phyloP scores from a whole-genome alignment of 148 eudicot genomes.

The Chenopodium berlandieri region DNA sequence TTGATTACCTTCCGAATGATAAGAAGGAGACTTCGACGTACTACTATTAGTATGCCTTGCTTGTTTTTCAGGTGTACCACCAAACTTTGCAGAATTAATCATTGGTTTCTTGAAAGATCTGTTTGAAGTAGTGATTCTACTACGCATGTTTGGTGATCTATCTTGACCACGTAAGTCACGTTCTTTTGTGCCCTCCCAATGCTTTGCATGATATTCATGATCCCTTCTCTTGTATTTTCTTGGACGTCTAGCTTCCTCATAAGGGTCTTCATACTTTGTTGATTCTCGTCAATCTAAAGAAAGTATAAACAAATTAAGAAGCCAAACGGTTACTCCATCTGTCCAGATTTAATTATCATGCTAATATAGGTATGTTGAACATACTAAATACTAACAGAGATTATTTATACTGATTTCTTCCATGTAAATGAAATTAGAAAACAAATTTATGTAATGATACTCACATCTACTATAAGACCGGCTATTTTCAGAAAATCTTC shows the following conservation, averaged over 20 bases:
- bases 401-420: not conserved
- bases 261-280: not conserved
- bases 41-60: not conserved
- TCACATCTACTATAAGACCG: not conserved
- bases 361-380: too few species aligned
- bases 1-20: not conserved
- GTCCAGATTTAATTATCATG: not conserved
- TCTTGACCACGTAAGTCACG: not conserved
- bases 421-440: not conserved
- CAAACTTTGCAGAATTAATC: not conserved
- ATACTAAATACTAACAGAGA: not conserved
- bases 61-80: not conserved
- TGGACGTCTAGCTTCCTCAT: not conserved
- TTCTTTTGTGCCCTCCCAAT: not conserved
- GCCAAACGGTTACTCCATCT: not conserved
- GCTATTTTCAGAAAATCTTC: not conserved
- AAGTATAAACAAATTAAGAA: not conserved
- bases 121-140: not conserved
- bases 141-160: not conserved
- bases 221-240: not conserved
- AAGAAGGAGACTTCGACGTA: not conserved
- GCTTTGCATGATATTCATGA: not conserved
- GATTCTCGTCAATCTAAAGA: not conserved
- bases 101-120: constrained; percentile 3
- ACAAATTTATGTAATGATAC: not conserved